phyloP scores from a whole-genome alignment of 2,329 filamentous ascomycete genomes.

The Phialemoniopsis sp. region DNA sequence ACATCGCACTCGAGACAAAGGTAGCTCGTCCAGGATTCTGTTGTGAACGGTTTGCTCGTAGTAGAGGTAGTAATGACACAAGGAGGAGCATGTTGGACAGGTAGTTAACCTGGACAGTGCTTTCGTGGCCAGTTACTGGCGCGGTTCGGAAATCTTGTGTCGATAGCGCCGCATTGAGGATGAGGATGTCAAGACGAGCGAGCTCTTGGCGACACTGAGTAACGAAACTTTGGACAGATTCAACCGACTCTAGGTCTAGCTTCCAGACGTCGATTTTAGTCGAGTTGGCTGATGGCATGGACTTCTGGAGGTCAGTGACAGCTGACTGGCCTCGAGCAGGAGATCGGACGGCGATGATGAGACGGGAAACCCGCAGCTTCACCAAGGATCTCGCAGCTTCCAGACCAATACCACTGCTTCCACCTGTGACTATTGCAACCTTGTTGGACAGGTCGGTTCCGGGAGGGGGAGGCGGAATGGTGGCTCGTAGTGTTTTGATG shows the following conservation, averaged over 20 bases:
- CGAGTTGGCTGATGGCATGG: slow-evolving; percentile 2
- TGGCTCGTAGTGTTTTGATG: too few relatives aligned
- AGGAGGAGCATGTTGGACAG: slow-evolving; percentile 5
- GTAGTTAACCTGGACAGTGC: slow-evolving; percentile 7
- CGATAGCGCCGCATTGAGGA: slow-evolving; percentile 3
- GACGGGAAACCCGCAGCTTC: slow-evolving; percentile 1
- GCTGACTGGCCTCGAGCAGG: slow-evolving; percentile 7
- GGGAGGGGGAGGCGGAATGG: too few relatives aligned
- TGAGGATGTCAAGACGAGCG: slow-evolving; percentile 1
- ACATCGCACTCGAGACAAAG: too few relatives aligned
- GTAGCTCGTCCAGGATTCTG: too few relatives aligned
- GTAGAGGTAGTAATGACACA: too few relatives aligned
- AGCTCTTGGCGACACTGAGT: neutral
- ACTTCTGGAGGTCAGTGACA: slow-evolving; percentile 4
- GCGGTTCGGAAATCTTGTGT: neutral
- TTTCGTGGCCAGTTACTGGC: slow-evolving; percentile 1
- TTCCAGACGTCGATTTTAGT: slow-evolving; percentile 5
- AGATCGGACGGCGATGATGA: slow-evolving; percentile 9
- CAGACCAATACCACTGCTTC: slow-evolving; percentile 8
- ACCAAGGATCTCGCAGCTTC: slow-evolving; percentile 8
- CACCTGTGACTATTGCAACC: slow-evolving; percentile 7
- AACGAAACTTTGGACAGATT: slow-evolving; percentile 4
- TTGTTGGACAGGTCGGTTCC: slow-evolving; percentile 12
- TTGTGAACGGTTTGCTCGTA: too few relatives aligned
- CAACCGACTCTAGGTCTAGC: slow-evolving; percentile 6